Conservation (phyloP, 2,329 filamentous ascomycete species). For the Zalaria sp. region DNA sequence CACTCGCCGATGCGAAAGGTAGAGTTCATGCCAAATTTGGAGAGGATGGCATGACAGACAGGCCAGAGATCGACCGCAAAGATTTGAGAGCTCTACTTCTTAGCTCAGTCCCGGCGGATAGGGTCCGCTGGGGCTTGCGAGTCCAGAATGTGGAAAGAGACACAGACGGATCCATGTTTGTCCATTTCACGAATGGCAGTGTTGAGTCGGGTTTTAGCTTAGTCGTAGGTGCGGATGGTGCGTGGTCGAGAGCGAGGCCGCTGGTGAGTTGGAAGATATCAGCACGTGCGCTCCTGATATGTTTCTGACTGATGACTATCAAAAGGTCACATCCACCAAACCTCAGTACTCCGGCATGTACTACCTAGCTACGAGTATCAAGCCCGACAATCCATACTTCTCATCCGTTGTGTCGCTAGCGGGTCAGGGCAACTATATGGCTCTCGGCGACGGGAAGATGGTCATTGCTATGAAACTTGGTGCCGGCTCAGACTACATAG, state of each 20-base stretch:
- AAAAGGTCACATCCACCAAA: conserved; percentile 18
- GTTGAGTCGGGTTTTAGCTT: conserved; percentile 25
- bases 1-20: conserved; percentile 9
- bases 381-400: conserved; percentile 15
- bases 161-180: conserved; percentile 7
- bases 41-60: conserved; percentile 13
- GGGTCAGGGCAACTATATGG: conserved; percentile 15
- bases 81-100: conserved; percentile 23
- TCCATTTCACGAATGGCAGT: conserved; percentile 18
- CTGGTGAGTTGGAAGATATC: conserved; percentile 13
- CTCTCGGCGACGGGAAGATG: conserved; percentile 8
- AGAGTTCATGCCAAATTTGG: conserved; percentile 7
- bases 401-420: conserved; percentile 11
- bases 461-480: conserved; percentile 10
- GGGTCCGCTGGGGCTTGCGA: conserved; percentile 19
- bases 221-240: conserved; percentile 35
- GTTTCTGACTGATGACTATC: not conserved
- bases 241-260: conserved; percentile 26
- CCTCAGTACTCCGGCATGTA: conserved; percentile 21
- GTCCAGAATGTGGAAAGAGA: conserved; percentile 11
- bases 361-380: conserved; percentile 16
- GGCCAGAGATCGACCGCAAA: conserved; percentile 28
- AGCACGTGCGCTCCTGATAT: not conserved
- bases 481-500: conserved; percentile 10
- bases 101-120: conserved; percentile 17